Conservation (phyloP, 2,329 filamentous ascomycete species). For the Beauveria sp. region DNA sequence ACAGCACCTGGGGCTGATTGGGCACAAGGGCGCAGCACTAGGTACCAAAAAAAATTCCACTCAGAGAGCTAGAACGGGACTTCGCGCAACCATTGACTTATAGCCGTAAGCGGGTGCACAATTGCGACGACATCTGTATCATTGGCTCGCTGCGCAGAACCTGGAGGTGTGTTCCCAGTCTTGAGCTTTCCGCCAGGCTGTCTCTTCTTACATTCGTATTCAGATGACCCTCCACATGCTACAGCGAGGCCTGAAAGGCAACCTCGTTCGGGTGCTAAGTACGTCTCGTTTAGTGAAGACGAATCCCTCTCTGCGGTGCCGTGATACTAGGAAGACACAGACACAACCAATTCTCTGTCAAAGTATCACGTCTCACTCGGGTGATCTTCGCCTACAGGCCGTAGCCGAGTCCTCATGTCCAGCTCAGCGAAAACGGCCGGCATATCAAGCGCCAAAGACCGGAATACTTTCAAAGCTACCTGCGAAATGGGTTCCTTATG, state of each 20-base stretch:
- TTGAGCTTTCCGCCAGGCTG: background rate
- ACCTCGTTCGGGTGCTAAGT: background rate
- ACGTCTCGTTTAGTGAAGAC: background rate
- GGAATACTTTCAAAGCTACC: slow-evolving; percentile 67
- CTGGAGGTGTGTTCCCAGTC: background rate
- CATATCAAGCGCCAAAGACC: slow-evolving; percentile 62
- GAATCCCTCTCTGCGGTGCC: background rate
- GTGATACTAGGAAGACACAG: background rate
- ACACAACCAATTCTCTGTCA: background rate
- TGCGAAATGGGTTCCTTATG: slow-evolving; percentile 49
- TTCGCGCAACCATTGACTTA: background rate
- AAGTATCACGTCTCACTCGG: background rate
- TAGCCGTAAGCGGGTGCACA: background rate
- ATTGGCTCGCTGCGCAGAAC: background rate
- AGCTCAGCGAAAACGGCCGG: slow-evolving; percentile 9
- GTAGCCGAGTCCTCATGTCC: background rate
- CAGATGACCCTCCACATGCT: background rate
- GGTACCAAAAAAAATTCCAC: background rate
- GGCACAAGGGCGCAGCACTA: background rate
- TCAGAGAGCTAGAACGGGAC: background rate
- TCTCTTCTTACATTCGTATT: background rate
- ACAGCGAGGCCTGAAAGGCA: background rate
- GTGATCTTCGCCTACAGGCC: slow-evolving; percentile 8
- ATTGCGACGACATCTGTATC: background rate
- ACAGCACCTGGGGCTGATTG: background rate